phyloP scores from a whole-genome alignment of 2,329 filamentous ascomycete species.

The Fusarium sp. region DNA sequence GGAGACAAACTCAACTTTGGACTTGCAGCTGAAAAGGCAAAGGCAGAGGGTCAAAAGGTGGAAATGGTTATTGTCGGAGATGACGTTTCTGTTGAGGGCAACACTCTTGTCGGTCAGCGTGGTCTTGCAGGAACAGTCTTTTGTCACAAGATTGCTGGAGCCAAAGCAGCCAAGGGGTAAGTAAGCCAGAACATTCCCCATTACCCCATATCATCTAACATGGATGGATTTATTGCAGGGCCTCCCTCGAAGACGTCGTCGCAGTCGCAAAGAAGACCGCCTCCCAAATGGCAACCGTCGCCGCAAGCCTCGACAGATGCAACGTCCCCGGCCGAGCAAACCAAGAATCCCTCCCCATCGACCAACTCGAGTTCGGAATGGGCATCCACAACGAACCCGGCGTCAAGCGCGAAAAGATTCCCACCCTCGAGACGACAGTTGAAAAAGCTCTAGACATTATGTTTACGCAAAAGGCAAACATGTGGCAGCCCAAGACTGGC shows the following conservation, averaged over 20 bases:
- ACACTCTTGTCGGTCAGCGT: conserved; percentile 37
- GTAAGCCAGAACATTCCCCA: not conserved
- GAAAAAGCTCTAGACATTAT: conserved; percentile 33
- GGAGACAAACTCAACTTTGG: conserved; percentile 45
- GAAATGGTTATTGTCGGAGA: conserved; percentile 41
- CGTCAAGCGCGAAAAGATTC: conserved; percentile 33
- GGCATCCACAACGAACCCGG: conserved; percentile 43
- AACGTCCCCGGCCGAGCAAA: conserved; percentile 33
- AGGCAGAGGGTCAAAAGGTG: conserved; percentile 36
- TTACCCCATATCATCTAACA: conserved; percentile 4
- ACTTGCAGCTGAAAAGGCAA: conserved; percentile 44
- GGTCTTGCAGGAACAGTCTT: conserved; percentile 39
- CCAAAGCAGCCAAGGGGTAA: conserved; percentile 38
- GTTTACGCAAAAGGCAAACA: conserved; percentile 34
- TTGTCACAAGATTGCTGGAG: conserved; percentile 40
- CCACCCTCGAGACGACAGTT: conserved; percentile 28
- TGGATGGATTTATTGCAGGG: conserved; percentile 1
- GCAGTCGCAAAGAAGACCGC: conserved; percentile 28
- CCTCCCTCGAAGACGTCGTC: conserved; percentile 30
- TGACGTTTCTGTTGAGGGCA: conserved; percentile 39
- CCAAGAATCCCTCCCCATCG: conserved; percentile 32
- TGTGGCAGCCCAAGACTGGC: conserved; percentile 34
- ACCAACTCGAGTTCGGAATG: conserved; percentile 40
- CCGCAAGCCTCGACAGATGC: conserved; percentile 39
- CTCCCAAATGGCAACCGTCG: conserved; percentile 40